These are phyloP conservation scores for Starmerella sp. DNA, from an alignment of 805 yeast genomes.

Conservation along the genomic window DNA sequence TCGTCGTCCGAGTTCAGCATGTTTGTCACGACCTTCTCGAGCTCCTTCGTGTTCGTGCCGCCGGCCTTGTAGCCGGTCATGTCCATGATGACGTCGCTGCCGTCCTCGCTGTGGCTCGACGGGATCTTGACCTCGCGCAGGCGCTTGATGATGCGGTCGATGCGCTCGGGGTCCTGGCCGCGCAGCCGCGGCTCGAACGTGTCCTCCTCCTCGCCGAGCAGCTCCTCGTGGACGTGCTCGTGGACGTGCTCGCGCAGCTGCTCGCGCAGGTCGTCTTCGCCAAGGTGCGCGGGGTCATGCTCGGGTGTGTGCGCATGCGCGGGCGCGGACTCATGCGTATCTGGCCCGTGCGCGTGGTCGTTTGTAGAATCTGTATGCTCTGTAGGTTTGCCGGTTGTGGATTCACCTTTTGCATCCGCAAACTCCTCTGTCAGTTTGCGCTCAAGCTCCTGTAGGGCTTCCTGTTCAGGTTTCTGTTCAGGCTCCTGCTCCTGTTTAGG, in stretches of 20 bases:
- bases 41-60: conserved; percentile 43
- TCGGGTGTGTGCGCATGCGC: not conserved
- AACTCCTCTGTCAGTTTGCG: not conserved
- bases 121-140: conserved; percentile 60
- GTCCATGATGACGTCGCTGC: conserved; percentile 70
- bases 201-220: conserved; percentile 3
- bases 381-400: too few relatives aligned
- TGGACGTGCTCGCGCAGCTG: too few relatives aligned
- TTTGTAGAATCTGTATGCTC: too few relatives aligned
- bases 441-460: not conserved
- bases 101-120: conserved; percentile 74
- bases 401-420: too few relatives aligned
- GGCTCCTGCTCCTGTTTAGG: not conserved
- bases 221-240: too few relatives aligned
- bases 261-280: too few relatives aligned
- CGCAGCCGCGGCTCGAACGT: conserved; percentile 16
- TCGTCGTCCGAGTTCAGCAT: conserved; percentile 9
- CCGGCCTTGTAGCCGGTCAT: conserved; percentile 93
- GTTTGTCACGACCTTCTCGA: conserved; percentile 50
- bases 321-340: too few relatives aligned
- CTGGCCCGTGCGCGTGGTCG: too few relatives aligned
- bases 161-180: conserved; percentile 18
- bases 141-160: conserved; percentile 20
- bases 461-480: not conserved
- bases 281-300: not conserved